phyloP scores from a whole-genome alignment of 768 basidiomycete species.

The Russula dissimulans region DNA sequence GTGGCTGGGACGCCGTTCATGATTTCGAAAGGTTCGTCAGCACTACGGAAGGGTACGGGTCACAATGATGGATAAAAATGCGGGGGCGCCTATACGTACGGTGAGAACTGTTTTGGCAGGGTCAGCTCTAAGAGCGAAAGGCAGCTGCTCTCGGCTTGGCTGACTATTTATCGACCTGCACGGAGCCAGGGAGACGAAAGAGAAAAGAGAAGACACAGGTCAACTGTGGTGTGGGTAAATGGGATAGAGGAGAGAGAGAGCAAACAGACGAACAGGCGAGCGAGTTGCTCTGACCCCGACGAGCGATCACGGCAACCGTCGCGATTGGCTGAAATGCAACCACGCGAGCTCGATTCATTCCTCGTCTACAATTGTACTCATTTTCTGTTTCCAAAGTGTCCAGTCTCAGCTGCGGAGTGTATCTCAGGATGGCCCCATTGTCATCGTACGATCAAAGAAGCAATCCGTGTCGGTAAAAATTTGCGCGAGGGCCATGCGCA shows the following conservation, averaged over 20 bases:
- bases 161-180: neutral
- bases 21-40: slow-evolving; percentile 1
- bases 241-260: neutral
- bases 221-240: neutral
- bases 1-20: slow-evolving; percentile 12
- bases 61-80: neutral
- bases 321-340: slow-evolving; percentile 15
- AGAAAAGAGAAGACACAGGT: neutral
- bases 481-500: neutral
- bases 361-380: neutral
- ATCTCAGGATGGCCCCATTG: too few species aligned
- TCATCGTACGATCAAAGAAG: neutral
- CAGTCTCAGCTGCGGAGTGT: too few species aligned
- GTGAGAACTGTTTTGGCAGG: neutral
- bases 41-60: neutral
- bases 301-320: slow-evolving; percentile 17
- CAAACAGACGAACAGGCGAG: neutral
- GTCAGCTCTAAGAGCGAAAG: neutral
- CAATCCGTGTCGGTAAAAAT: neutral
- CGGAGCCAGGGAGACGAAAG: neutral
- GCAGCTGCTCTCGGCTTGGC: neutral
- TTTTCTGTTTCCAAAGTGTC: too few species aligned
- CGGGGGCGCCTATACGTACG: neutral
- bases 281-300: neutral
- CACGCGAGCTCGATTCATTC: neutral